Base-by-base conservation (phyloP, 140 eudicot species). In the Flaveria floridana region DNA sequence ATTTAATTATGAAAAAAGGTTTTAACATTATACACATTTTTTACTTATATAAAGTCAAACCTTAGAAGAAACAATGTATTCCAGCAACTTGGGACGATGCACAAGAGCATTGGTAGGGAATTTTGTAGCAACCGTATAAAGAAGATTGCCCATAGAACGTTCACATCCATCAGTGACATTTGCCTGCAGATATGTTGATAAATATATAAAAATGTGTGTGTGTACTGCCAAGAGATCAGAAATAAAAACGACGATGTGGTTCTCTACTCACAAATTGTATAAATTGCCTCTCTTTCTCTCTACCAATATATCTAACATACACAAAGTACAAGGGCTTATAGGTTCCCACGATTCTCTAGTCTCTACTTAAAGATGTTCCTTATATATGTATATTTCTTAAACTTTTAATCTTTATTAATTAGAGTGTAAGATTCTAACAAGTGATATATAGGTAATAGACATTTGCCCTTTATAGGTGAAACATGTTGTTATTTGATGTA, bases 71-170 rank as follows among this genome's bases (percentile, higher is more conserved):
- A 82, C 85, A 65, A 93, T 82, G 78, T 90, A 90, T 71, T 72
- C 84, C 19, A 87, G 88, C 80, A 94, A 77, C 39, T 81, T 78
- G 12, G 89, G 90, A 16, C 98, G 84, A 71, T 93, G 98, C 78
- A 78, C 85, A 76, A 90, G 91, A 18, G 98, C 96, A 90, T 90
- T 93, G 19, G 96, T 70, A 3, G 98, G 97, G 78, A 84, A 93
- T 34, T 82, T 88, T 18, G 98, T 88, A 37, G 98, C 98, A 74
- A 93, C 97, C 57, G 88, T 83, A 79, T 93, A 90, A 8, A 93
- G 84, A 65, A 84, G 92, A 81, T 93, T 93, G 48, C 96, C 98
- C 0, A 82, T 85, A 41, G 89, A 72, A 58, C 96, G 88, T 37
- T 85, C 91, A 76, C 98, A 90, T 30, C 96, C 98, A 79, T 87